Evolutionary conservation across 2,329 filamentous ascomycete species (phyloP).

Genomic region (Aspergillus puulaauensis): DNA sequence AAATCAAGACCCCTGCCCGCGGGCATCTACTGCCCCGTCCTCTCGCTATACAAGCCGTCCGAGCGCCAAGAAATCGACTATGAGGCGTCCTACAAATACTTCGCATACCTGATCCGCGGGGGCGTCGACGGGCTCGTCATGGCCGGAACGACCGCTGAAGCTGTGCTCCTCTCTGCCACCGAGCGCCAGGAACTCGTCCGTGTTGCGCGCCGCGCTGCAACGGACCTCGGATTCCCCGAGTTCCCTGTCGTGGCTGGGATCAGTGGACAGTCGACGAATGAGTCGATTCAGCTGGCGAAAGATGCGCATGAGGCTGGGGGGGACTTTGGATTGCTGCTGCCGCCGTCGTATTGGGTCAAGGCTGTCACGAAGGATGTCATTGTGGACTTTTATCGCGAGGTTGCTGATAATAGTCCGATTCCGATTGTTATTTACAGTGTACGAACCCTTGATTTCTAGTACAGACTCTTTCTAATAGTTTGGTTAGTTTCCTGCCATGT

Average conservation of each 20-base stretch:
- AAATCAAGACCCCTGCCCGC: constrained; percentile 43
- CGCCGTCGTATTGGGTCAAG: constrained; percentile 44
- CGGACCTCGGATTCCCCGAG: constrained; percentile 30
- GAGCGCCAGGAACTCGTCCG: constrained; percentile 45
- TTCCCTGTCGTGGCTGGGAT: constrained; percentile 46
- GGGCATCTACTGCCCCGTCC: constrained; percentile 50
- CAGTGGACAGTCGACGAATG: constrained; percentile 40
- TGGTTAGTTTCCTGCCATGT: constrained; percentile 34
- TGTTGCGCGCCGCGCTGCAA: constrained; percentile 39
- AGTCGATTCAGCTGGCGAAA: constrained; percentile 41
- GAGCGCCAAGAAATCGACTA: constrained; percentile 44
- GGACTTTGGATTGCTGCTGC: constrained; percentile 39
- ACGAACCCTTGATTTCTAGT: constrained; percentile 12
- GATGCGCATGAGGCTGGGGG: constrained; percentile 42
- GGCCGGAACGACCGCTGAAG: constrained; percentile 50
- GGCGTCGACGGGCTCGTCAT: constrained; percentile 48
- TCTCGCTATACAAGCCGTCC: constrained; percentile 47
- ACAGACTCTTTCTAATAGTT: no score
- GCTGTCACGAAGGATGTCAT: constrained; percentile 35
- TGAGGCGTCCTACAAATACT: constrained; percentile 48
- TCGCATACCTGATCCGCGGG: constrained; percentile 41
- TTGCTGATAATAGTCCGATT: constrained; percentile 37
- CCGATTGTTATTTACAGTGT: constrained; percentile 49
- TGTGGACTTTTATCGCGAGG: constrained; percentile 38
- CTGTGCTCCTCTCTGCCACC: constrained; percentile 41